These are phyloP conservation scores for Chalciporus chontae DNA, from an alignment of 768 basidiomycete species.

Conservation along the genomic window DNA sequence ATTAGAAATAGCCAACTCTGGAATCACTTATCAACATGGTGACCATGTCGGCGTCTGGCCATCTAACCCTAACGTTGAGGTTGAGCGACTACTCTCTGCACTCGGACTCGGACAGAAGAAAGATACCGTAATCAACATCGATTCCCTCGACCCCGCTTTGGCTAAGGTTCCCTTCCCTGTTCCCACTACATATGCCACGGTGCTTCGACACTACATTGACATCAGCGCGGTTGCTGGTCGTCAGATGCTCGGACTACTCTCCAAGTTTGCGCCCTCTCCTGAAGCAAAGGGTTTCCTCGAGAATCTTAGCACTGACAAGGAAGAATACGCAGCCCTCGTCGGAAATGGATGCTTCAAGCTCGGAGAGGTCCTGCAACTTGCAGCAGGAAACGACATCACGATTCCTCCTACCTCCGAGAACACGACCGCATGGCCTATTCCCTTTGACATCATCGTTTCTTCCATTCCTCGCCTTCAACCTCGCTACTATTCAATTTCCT, in stretches of 20 bases:
- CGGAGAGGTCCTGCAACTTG: slow-evolving; percentile 89
- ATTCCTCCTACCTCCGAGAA: slow-evolving; percentile 60
- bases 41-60: slow-evolving; percentile 99
- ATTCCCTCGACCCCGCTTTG: slow-evolving; percentile 95
- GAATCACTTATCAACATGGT: slow-evolving; percentile 98
- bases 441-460: slow-evolving; percentile 96
- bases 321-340: slow-evolving; percentile 75
- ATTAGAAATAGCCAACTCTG: slow-evolving; percentile 89
- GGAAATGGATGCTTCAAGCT: slow-evolving; percentile 84
- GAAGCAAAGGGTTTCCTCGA: slow-evolving; percentile 72
- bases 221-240: slow-evolving; percentile 93
- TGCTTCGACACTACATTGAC: slow-evolving; percentile 95
- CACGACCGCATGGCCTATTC: slow-evolving; percentile 85
- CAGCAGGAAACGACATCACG: slow-evolving; percentile 72
- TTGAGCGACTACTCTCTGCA: slow-evolving; percentile 80
- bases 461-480: slow-evolving; percentile 92
- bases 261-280: slow-evolving; percentile 83
- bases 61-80: slow-evolving; percentile 87
- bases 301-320: slow-evolving; percentile 82
- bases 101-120: slow-evolving; percentile 82
- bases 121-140: slow-evolving; percentile 84
- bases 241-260: slow-evolving; percentile 83
- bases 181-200: slow-evolving; percentile 89
- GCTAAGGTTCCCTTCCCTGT: slow-evolving; percentile 99
- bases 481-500: slow-evolving; percentile 98